Evolutionary conservation across 306 rosid species (phyloP).

Genomic region (Psophocarpus tetragonolobus): DNA sequence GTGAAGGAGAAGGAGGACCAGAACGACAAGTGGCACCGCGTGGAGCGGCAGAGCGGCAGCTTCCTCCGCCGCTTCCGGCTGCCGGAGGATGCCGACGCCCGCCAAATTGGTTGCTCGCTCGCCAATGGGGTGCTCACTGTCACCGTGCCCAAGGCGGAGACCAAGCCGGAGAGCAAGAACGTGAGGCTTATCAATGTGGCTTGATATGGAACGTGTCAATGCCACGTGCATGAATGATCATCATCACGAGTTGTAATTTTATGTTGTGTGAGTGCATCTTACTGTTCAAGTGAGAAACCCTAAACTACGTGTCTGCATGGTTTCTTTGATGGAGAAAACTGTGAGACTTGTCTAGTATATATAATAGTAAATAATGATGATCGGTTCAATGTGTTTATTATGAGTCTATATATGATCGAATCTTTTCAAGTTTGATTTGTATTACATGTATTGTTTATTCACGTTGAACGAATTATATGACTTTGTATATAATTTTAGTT

Average conservation of each 20-base stretch:
- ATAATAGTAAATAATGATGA: background rate
- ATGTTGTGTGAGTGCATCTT: background rate
- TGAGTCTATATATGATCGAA: too few species aligned
- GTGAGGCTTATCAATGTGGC: conserved; percentile 38
- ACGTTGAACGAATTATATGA: too few species aligned
- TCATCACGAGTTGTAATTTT: background rate
- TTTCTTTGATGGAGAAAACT: background rate
- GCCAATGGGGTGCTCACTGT: conserved; percentile 38
- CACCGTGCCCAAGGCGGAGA: conserved; percentile 34
- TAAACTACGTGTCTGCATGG: background rate
- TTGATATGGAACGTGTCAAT: background rate
- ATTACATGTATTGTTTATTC: too few species aligned
- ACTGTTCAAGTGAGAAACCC: background rate
- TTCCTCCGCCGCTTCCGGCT: conserved; percentile 38
- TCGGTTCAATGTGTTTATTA: background rate
- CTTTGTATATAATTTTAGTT: too few species aligned
- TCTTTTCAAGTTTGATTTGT: too few species aligned
- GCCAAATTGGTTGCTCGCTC: conserved; percentile 21
- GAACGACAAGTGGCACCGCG: conserved; percentile 38
- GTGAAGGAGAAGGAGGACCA: conserved; percentile 38
- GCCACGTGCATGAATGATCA: background rate
- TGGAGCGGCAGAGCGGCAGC: conserved; percentile 38
- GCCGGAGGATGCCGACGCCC: conserved; percentile 35
- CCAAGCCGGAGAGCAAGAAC: background rate
- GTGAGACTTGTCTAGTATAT: background rate